Percentiles rank a stretch among this genome's conserved stretches.
phyloP scores from a whole-genome alignment of 2,329 filamentous ascomycete genomes.

The Fusarium avenaceum region DNA sequence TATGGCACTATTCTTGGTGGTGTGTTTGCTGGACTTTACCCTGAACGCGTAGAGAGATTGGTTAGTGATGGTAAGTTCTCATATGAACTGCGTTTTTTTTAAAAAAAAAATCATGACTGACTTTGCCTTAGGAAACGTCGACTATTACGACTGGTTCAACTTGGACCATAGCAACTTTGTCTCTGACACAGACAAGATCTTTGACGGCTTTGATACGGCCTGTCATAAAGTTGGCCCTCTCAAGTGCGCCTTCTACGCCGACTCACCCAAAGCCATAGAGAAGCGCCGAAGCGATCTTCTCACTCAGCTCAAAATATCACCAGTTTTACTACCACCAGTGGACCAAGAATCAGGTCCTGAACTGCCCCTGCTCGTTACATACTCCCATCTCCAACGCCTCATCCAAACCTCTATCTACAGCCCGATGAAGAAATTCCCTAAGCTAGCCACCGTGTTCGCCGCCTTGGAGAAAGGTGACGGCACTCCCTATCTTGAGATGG shows the following conservation, averaged over 20 bases:
- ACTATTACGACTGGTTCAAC: slow-evolving; percentile 68
- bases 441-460: slow-evolving; percentile 59
- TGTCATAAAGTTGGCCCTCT: slow-evolving; percentile 66
- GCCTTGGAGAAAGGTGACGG: slow-evolving; percentile 62
- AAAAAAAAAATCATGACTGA: background rate
- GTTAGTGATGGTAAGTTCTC: slow-evolving; percentile 62
- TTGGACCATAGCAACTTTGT: slow-evolving; percentile 62
- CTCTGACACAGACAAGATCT: slow-evolving; percentile 67
- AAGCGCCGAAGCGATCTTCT: slow-evolving; percentile 58
- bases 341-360: slow-evolving; percentile 51
- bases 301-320: slow-evolving; percentile 56
- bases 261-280: slow-evolving; percentile 56
- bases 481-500: slow-evolving; percentile 57
- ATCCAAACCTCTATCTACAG: slow-evolving; percentile 61
- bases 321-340: slow-evolving; percentile 58
- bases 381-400: slow-evolving; percentile 61
- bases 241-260: slow-evolving; percentile 60
- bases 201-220: slow-evolving; percentile 65
- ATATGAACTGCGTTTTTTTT: rapidly evolving
- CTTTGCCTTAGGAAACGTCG: slow-evolving; percentile 58
- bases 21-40: slow-evolving; percentile 66
- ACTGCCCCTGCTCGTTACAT: slow-evolving; percentile 64
- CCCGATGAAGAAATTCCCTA: slow-evolving; percentile 58
- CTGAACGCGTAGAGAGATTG: slow-evolving; percentile 63
- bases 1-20: slow-evolving; percentile 68